phyloP scores from a whole-genome alignment of 805 yeast species.

The Dipodascopsis uninucleata region DNA sequence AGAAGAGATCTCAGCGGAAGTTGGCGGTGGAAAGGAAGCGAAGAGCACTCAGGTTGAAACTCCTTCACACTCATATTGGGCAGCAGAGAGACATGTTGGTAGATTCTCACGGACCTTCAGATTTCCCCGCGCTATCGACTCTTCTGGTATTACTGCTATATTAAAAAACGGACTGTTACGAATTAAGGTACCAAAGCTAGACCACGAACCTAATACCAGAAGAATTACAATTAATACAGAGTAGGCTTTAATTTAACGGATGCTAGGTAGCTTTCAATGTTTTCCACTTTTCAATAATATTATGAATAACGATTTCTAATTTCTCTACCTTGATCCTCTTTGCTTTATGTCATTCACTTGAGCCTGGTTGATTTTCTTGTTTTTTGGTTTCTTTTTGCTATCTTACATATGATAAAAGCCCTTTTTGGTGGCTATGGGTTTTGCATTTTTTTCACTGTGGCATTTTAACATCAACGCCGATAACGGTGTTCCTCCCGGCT shows the following conservation, averaged over 20 bases:
- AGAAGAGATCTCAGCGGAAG: neutral
- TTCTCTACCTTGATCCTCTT: neutral
- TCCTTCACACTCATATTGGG: too few relatives aligned
- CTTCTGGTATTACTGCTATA: slow-evolving; percentile 19
- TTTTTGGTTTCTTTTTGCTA: slow-evolving; percentile 1
- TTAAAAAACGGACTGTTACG: slow-evolving; percentile 24
- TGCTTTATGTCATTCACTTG: neutral
- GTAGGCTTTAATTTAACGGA: neutral
- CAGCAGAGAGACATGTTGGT: slow-evolving; percentile 25
- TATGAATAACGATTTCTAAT: neutral
- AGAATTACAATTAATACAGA: slow-evolving; percentile 11
- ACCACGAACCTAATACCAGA: slow-evolving; percentile 3
- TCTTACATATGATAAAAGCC: neutral
- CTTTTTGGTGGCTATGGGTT: too few relatives aligned
- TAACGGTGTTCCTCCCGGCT: too few relatives aligned
- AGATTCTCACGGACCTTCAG: slow-evolving; percentile 25
- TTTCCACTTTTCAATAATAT: too few relatives aligned
- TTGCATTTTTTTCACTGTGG: too few relatives aligned
- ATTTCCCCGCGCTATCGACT: slow-evolving; percentile 26
- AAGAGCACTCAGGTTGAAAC: slow-evolving; percentile 9
- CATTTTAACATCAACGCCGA: too few relatives aligned
- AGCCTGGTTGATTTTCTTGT: slow-evolving; percentile 7
- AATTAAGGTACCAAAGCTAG: slow-evolving; percentile 24
- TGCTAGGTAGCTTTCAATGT: too few relatives aligned
- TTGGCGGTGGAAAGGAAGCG: slow-evolving; percentile 1